Percentiles rank a stretch among this genome's conserved stretches.
Conservation (phyloP, 2,329 filamentous ascomycete genomes). For the Apiospora rasikravindrae region DNA sequence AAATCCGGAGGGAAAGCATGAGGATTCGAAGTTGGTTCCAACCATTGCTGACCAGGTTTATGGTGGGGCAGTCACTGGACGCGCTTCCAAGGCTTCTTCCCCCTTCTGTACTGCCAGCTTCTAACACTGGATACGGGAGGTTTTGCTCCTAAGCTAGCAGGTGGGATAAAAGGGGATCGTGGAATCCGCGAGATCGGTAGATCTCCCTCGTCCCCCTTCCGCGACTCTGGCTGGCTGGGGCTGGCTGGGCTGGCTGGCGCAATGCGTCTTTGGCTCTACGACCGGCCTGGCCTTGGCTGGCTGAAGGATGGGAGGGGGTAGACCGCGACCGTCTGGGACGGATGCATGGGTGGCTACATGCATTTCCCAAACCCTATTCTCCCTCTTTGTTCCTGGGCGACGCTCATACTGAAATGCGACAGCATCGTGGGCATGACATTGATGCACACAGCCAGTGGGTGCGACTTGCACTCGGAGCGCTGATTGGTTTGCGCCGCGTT, state of each 20-base stretch:
- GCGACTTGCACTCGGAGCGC: slow-evolving; percentile 1
- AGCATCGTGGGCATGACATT: not conserved
- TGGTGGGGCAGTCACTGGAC: slow-evolving; percentile 16
- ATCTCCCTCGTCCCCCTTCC: not conserved
- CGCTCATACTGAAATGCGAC: not conserved
- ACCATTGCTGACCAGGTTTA: slow-evolving; percentile 9
- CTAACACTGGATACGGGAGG: not conserved
- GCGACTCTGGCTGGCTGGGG: not conserved
- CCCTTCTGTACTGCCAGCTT: not conserved
- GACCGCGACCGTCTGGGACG: not conserved
- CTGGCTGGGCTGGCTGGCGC: slow-evolving; percentile 5
- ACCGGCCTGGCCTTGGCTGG: not conserved
- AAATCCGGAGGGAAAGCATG: not conserved
- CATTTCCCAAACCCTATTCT: not conserved
- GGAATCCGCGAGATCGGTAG: slow-evolving; percentile 4
- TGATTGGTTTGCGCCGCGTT: not conserved
- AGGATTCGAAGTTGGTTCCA: slow-evolving; percentile 12
- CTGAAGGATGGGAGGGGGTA: not conserved
- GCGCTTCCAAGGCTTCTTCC: slow-evolving; percentile 5
- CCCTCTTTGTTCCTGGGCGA: slow-evolving; percentile 1
- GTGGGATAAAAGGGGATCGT: slow-evolving; percentile 15
- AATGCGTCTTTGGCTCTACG: not conserved
- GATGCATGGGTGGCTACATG: not conserved
- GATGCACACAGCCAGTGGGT: not conserved
- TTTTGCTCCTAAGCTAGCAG: slow-evolving; percentile 14